These are phyloP conservation scores for Penicillium tannophilum DNA, from an alignment of 495 filamentous ascomycete species.

Conservation along the genomic window DNA sequence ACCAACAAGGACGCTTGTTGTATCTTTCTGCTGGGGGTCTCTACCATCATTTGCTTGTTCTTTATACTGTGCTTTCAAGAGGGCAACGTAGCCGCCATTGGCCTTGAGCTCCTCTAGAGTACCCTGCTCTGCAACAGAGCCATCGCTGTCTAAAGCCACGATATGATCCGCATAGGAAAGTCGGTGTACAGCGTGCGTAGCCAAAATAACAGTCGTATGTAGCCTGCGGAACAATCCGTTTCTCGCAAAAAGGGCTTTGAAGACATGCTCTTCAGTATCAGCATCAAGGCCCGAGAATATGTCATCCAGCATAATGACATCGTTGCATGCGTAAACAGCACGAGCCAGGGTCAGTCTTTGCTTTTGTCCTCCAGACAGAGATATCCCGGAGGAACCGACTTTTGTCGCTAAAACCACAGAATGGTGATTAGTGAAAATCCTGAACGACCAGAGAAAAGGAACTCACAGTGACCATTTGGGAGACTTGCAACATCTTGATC, in stretches of 20 bases:
- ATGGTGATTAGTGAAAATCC: too few relatives aligned
- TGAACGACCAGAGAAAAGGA: neutral
- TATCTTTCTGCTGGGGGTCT: too few relatives aligned
- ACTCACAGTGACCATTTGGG: constrained; percentile 31
- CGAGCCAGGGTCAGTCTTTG: constrained; percentile 46
- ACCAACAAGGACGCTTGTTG: neutral
- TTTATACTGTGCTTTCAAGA: constrained; percentile 3
- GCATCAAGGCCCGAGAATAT: constrained; percentile 50
- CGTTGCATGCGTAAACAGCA: constrained; percentile 43
- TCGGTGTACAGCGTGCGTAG: constrained; percentile 20
- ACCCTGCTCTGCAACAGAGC: constrained; percentile 6
- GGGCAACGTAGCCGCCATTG: constrained; percentile 6
- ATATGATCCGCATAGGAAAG: constrained; percentile 12
- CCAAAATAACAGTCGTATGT: constrained; percentile 18
- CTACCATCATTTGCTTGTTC: neutral
- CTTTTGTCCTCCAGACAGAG: constrained; percentile 42
- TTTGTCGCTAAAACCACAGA: too few relatives aligned
- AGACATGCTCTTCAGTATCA: constrained; percentile 48
- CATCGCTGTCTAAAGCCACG: constrained; percentile 5
- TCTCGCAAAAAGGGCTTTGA: constrained; percentile 38
- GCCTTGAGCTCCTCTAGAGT: neutral
- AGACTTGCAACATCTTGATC: constrained; percentile 34
- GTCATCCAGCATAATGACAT: constrained; percentile 49
- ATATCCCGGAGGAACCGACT: constrained; percentile 37
- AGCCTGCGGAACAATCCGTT: constrained; percentile 10